phyloP scores from a whole-genome alignment of 768 basidiomycete genomes.

The Podaxis sp. region DNA sequence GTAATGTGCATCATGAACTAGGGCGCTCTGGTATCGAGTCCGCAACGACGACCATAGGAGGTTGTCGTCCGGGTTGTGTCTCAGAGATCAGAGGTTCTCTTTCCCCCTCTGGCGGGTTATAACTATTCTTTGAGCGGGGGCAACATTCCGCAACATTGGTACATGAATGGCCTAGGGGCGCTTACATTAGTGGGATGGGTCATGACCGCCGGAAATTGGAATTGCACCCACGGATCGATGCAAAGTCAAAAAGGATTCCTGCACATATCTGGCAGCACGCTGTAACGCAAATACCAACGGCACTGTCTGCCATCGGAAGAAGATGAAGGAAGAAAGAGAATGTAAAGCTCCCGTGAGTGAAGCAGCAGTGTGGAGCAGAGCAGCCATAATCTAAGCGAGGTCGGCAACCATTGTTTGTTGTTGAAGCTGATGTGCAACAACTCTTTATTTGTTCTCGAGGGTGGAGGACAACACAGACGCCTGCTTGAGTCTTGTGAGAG shows the following conservation, averaged over 20 bases:
- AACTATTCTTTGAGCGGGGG: constrained; percentile 13
- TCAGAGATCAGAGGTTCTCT: constrained; percentile 28
- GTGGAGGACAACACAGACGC: constrained; percentile 1
- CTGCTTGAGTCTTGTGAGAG: not conserved
- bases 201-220: not conserved
- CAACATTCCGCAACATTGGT: constrained; percentile 30
- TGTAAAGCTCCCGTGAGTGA: not conserved
- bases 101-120: constrained; percentile 19
- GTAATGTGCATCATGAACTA: constrained; percentile 4
- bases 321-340: no score
- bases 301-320: constrained; percentile 26
- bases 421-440: not conserved
- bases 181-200: not conserved
- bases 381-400: not conserved
- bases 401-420: not conserved
- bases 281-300: constrained; percentile 26
- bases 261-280: constrained; percentile 35
- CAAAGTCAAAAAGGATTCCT: constrained; percentile 37
- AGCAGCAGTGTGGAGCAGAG: not conserved
- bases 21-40: not conserved
- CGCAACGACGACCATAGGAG: not conserved
- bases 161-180: constrained; percentile 31
- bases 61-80: constrained; percentile 18
- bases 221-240: constrained; percentile 31
- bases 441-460: not conserved